Base-by-base conservation (phyloP, 2,329 filamentous ascomycete genomes). In the Claviceps purpurea region DNA sequence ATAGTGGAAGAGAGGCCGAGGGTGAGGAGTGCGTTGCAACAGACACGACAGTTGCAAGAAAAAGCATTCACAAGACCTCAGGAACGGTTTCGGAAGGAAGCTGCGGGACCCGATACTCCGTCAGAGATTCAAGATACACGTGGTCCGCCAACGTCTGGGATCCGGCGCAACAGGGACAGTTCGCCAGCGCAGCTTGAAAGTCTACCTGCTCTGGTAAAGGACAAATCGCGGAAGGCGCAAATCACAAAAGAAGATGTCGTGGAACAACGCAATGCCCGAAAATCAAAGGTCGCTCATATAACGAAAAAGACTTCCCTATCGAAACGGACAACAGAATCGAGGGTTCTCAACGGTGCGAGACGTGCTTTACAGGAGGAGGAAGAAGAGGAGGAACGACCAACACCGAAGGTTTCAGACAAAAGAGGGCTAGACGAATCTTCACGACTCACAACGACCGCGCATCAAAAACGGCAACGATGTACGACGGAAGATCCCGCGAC, bases 1-100 rank as follows among this genome's bases (percentile, higher is more conserved):
- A 46, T 57, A 43, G 22, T 56, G 20, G 52, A 54, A 22, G 50
- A 43, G 18, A 48, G 50, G 13, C 46, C 38, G 22, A 42, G 37
- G 43, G 5, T 24, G n/a, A 44, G 22, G 13, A 22, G 16, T n/a
- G 11, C 30, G 13, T 20, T 45, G 16, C 22, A 40, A 18, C 51
- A 47, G 26, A 14, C 47, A n/a, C 11, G 11, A 7, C 30, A 22
- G 5, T 14, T 37, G 18, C 14, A 40, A 37, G 43, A 6, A 6
- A 20, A 13, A 20, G 47, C 30, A 24, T 14, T 37, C 16, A 24
- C 34, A 24, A 24, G 13, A 22, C 18, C 39, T 24, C 43, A 16
- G 30, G 11, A 20, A 16, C n/a, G 14, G 4, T 7, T 2, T 18
- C 46, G 22, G 6, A 34, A 38, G 30, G 13, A 40, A 18, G 5